These are phyloP conservation scores for Entomophthora muscae DNA, from an alignment of 371 early-diverging fungal genomes.

Conservation along the genomic window DNA sequence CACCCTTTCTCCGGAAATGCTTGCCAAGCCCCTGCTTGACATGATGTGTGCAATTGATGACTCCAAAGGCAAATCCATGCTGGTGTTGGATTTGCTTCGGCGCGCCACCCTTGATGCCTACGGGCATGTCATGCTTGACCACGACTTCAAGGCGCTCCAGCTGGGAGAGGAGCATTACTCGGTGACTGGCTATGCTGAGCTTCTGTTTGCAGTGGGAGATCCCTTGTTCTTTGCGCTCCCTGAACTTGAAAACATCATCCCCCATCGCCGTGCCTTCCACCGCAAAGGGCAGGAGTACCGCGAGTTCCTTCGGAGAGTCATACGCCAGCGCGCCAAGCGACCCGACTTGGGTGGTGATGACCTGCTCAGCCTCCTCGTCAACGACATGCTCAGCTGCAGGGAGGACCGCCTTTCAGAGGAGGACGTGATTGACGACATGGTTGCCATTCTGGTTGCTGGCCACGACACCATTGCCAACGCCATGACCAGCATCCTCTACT, in stretches of 20 bases:
- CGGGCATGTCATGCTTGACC: background rate
- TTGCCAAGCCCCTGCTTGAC: background rate
- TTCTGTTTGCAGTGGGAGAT: no score
- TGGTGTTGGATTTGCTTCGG: background rate
- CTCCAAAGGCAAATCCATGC: background rate
- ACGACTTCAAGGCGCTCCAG: conserved; percentile 5
- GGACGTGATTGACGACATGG: conserved; percentile 17
- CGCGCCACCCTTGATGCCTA: background rate
- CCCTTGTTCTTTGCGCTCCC: no score
- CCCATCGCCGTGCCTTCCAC: no score
- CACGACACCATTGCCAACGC: conserved; percentile 31
- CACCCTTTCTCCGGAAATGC: background rate
- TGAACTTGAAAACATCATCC: no score
- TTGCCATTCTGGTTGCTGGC: conserved; percentile 27
- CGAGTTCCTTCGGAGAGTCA: no score
- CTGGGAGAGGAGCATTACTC: background rate
- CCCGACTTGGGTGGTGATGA: no score
- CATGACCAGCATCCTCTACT: conserved; percentile 20
- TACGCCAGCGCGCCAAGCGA: no score
- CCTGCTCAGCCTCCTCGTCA: conserved; percentile 4
- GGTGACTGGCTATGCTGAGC: background rate
- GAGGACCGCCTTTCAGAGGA: background rate
- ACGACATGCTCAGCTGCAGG: background rate
- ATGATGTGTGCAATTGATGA: background rate
- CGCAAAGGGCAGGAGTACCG: no score